Conservation (phyloP, 768 basidiomycete genomes). For the Xerocomellus intermedius region DNA sequence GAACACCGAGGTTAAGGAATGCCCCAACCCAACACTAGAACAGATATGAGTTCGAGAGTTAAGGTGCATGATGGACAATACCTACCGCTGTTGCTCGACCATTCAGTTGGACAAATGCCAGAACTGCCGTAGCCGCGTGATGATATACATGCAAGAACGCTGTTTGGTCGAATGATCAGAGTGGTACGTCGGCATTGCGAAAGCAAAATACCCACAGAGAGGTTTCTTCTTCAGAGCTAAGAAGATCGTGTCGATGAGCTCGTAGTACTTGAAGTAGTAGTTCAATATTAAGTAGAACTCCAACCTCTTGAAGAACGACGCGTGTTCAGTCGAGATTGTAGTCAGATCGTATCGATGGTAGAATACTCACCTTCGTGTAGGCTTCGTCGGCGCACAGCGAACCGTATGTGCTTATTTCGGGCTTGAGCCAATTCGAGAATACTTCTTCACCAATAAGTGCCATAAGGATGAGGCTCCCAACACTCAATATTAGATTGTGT, state of each 20-base stretch:
- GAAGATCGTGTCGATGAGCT: slow-evolving; percentile 93
- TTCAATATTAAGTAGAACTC: slow-evolving; percentile 97
- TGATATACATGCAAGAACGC: slow-evolving; percentile 98
- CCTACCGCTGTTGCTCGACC: slow-evolving; percentile 85
- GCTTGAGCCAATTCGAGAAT: slow-evolving; percentile 71
- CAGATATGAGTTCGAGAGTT: neutral
- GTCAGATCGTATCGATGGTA: neutral
- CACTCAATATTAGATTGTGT: slow-evolving; percentile 85
- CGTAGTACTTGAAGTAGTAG: slow-evolving; percentile 96
- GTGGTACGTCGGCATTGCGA: neutral
- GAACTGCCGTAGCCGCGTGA: slow-evolving; percentile 90
- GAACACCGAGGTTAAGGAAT: slow-evolving; percentile 81
- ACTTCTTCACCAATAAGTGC: slow-evolving; percentile 86
- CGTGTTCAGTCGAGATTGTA: neutral
- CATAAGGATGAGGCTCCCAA: slow-evolving; percentile 76
- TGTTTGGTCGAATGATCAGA: slow-evolving; percentile 27
- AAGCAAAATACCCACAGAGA: slow-evolving; percentile 55
- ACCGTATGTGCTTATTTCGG: slow-evolving; percentile 70
- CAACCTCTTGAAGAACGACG: slow-evolving; percentile 52
- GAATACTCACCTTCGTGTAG: slow-evolving; percentile 76
- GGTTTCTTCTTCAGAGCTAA: slow-evolving; percentile 97
- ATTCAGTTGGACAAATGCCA: slow-evolving; percentile 91
- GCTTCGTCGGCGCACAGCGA: slow-evolving; percentile 69
- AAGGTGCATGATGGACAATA: slow-evolving; percentile 8
- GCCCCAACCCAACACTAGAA: slow-evolving; percentile 89